These are phyloP conservation scores for Saccharomycopsis sp. DNA, from an alignment of 805 yeast species.

Conservation along the genomic window DNA sequence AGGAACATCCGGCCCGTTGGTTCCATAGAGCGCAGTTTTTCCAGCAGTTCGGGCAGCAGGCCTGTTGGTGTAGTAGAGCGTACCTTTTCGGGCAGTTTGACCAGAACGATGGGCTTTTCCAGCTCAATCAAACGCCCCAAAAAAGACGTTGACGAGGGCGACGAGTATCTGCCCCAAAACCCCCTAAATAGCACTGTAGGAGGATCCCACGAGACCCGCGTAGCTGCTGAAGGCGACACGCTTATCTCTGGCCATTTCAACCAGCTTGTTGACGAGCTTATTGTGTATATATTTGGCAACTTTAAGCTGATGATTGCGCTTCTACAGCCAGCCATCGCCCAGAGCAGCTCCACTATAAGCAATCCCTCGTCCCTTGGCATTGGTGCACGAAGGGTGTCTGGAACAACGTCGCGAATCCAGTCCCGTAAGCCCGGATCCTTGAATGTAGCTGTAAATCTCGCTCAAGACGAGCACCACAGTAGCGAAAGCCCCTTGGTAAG, in stretches of 20 bases:
- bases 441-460: background rate
- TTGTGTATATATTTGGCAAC: slow-evolving; percentile 15
- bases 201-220: no score
- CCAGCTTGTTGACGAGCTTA: slow-evolving; percentile 11
- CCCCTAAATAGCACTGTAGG: background rate
- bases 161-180: background rate
- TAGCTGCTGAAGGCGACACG: no score
- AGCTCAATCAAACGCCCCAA: background rate
- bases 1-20: background rate
- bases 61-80: background rate
- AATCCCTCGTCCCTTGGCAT: no score
- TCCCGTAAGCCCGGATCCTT: background rate
- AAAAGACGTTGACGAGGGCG: background rate
- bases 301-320: slow-evolving; percentile 1
- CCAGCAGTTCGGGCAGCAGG: background rate
- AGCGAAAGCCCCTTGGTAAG: background rate
- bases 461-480: background rate
- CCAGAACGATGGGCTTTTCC: no score
- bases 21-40: background rate
- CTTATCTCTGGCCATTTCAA: slow-evolving; percentile 2
- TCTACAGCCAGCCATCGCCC: background rate
- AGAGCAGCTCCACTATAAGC: background rate
- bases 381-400: no score
- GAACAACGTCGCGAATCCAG: background rate
- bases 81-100: background rate